Conservation (phyloP, 2,329 filamentous ascomycete species). For the Fusarium albosuccineum region DNA sequence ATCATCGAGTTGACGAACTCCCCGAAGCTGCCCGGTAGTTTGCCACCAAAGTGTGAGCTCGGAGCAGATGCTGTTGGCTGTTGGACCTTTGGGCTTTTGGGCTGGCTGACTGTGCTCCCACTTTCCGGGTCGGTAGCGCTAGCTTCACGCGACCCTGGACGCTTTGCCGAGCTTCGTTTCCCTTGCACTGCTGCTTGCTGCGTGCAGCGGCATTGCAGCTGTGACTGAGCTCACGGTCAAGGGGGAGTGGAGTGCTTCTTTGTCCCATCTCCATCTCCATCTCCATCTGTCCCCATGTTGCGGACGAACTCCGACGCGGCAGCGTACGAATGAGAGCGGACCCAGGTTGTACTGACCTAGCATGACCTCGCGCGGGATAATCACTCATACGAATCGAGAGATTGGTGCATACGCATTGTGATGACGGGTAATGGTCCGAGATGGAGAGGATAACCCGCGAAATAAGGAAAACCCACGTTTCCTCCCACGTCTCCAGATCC, state of each 20-base stretch:
- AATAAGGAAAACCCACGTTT: slow-evolving; percentile 28
- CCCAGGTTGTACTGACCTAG: slow-evolving; percentile 17
- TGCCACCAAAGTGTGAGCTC: slow-evolving; percentile 9
- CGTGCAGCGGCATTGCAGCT: neutral
- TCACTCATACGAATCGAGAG: slow-evolving; percentile 27
- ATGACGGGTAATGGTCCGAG: slow-evolving; percentile 13
- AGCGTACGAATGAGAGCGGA: slow-evolving; percentile 7
- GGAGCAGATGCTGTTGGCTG: slow-evolving; percentile 14
- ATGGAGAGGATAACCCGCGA: slow-evolving; percentile 20
- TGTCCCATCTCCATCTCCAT: slow-evolving; percentile 12
- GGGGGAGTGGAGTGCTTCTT: slow-evolving; percentile 24
- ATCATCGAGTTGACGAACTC: slow-evolving; percentile 27
- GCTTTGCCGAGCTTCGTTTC: slow-evolving; percentile 22
- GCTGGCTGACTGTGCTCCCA: slow-evolving; percentile 16
- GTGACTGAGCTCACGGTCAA: neutral
- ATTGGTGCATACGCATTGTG: slow-evolving; percentile 10
- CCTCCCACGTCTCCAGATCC: slow-evolving; percentile 21
- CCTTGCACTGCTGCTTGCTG: neutral
- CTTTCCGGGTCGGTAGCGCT: slow-evolving; percentile 20
- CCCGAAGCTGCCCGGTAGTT: slow-evolving; percentile 30
- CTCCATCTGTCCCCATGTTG: slow-evolving; percentile 4
- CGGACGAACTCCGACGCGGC: slow-evolving; percentile 20
- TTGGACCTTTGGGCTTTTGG: neutral
- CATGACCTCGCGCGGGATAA: slow-evolving; percentile 20
- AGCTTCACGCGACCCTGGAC: slow-evolving; percentile 12